Conservation (phyloP, 83 land plant species). For the Picea engelmannii region DNA sequence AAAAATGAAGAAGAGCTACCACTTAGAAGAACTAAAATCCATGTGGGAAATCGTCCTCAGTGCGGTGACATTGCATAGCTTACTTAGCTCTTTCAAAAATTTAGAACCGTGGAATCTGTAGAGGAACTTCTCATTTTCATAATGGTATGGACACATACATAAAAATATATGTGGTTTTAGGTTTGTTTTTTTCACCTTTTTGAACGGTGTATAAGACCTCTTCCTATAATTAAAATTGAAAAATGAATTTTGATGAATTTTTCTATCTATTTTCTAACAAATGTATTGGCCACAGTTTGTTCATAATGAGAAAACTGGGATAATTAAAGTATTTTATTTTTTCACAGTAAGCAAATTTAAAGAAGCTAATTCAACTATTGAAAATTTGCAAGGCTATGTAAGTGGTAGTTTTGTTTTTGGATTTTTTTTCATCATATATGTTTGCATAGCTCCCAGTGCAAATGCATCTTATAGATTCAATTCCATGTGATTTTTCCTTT, state of each 20-base stretch:
- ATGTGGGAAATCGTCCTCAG: conserved; percentile 4
- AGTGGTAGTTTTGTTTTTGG: conserved; percentile 16
- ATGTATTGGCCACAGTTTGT: conserved; percentile 20
- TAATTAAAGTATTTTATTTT: conserved; percentile 33
- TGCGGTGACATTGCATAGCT: background rate
- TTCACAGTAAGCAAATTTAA: conserved; percentile 26
- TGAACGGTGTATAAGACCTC: too few species aligned
- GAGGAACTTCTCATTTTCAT: conserved; percentile 1
- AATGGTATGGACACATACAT: too few species aligned
- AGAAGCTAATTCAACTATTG: conserved; percentile 32
- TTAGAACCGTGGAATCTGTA: conserved; percentile 5
- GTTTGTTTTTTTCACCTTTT: too few species aligned
- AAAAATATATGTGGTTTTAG: too few species aligned
- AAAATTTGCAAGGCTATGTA: conserved; percentile 35
- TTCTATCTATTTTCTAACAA: background rate
- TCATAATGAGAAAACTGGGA: conserved; percentile 29
- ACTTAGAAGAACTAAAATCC: background rate
- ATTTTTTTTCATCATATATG: background rate
- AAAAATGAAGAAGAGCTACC: background rate
- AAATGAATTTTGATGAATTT: too few species aligned
- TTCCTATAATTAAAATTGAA: too few species aligned
- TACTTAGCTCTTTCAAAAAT: background rate
- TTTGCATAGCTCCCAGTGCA: conserved; percentile 9
- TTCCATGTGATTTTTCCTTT: background rate
- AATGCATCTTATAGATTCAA: too few species aligned